phyloP scores from a whole-genome alignment of 257 asterid species.

The Primulina tabacum region DNA sequence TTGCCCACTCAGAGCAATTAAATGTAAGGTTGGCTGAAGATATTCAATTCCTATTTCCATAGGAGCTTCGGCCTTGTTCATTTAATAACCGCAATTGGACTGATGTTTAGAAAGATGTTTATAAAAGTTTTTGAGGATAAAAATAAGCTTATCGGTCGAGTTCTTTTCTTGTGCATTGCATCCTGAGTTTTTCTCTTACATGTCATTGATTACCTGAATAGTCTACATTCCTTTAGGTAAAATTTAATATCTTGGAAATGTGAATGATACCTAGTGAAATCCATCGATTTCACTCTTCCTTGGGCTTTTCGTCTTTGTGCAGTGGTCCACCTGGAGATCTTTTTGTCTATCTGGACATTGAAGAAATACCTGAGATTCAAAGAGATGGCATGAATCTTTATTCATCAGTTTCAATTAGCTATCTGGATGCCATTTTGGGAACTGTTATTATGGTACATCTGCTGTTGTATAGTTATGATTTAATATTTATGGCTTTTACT shows the following conservation, averaged over 20 bases:
- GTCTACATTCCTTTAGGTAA: slow-evolving; percentile 10
- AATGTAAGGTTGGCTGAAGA: background rate
- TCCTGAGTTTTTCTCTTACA: background rate
- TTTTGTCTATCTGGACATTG: slow-evolving; percentile 87
- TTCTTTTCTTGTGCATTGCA: slow-evolving; percentile 3
- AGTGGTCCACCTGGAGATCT: slow-evolving; percentile 96
- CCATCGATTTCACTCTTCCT: slow-evolving; percentile 18
- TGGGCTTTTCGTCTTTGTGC: slow-evolving; percentile 26
- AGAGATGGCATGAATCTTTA: slow-evolving; percentile 90
- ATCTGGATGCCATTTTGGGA: slow-evolving; percentile 93
- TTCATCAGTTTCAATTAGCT: slow-evolving; percentile 73
- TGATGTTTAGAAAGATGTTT: background rate
- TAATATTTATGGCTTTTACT: slow-evolving; percentile 15
- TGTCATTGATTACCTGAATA: slow-evolving; percentile 14
- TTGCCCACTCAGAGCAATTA: background rate
- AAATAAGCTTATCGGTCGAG: background rate
- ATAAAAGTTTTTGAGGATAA: background rate
- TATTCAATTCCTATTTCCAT: background rate
- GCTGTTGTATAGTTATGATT: slow-evolving; percentile 15
- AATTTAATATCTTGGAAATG: slow-evolving; percentile 4
- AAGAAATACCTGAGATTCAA: slow-evolving; percentile 91
- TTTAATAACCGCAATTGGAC: background rate
- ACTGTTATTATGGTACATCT: slow-evolving; percentile 60
- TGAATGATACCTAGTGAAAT: background rate
- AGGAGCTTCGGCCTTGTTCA: background rate